Base-by-base conservation (phyloP, 257 asterid genomes). In the Plantago elongata region DNA sequence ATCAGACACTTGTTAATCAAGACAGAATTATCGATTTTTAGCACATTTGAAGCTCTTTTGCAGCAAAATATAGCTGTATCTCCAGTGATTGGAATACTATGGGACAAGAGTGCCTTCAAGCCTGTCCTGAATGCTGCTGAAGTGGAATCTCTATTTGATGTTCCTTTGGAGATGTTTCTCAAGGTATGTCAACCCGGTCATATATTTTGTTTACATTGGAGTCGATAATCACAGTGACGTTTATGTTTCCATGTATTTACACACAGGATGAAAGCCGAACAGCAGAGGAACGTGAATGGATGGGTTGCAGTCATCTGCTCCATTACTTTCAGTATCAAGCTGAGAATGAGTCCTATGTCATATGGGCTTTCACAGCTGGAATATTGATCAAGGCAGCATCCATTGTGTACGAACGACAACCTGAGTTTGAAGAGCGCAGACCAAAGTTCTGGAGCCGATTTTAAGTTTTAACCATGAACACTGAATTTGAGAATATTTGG, bases 281-380 rank as follows among this genome's bases (percentile, higher is more conserved):
- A 68, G 79, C 76, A 58, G 78, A 76, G 66, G 89, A 83, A 64
- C 59, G 45, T 17, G 94, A 83, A 51, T 83, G 84, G 85, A 82
- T 71, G 81, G 96, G 85, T 38, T 44, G 38, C 34, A 70, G 76
- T 29, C 79, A 83, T 68, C 61, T 84, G 56, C 85, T 83, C 37
- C 98, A 85, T 74, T 88, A 82, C 76, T 90, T 90, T 56, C 84
- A 90, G 68, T 69, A 90, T 51, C 66, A 62, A 56, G 57, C 62
- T 18, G 78, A 63, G 51, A 66, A 76, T 13, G 69, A 69, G 50
- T 74, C 63, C 10, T 84, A 79, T 44, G 82, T 82, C 2, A 83
- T 90, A 62, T 87, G 93, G 96, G 97, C 90, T 67, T 50, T 88
- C 15, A 85, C 98, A 47, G 96, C 98, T 73, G 98, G 81, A 29